Base-by-base conservation (phyloP, 2,329 filamentous ascomycete species). In the Bipolaris bicolor region DNA sequence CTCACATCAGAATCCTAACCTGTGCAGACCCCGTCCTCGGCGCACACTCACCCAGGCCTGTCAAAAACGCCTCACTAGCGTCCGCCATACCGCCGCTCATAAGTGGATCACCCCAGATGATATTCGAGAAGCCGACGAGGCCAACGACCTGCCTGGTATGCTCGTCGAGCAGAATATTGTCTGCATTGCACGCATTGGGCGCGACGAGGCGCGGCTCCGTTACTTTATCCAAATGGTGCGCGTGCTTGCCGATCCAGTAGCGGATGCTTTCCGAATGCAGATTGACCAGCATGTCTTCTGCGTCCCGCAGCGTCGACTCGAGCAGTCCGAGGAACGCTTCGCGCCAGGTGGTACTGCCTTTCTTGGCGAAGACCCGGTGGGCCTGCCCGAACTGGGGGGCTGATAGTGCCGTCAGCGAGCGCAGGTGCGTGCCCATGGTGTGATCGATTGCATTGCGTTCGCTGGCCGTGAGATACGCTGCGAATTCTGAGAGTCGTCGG, bases 261-360 rank as follows among this genome's bases (percentile, higher is more conserved):
- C 84, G 79, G 55, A 87, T 81, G 51, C 80, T 79, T 9, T 81
- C 78, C 63, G 86, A 86, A 0, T 84, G 84, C 6, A 86, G 67
- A 55, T 80, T 82, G 62, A 87, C 79, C 11, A 86, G 80, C 71
- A 83, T 82, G 56, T 87, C 84, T 66, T 87, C 85, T 15, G 80
- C 82, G 63, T 87, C 84, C 15, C 83, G 82, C 22, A 87, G 73
- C 7, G 81, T 73, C 10, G 78, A 74, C 66, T 86, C 84, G 18
- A 86, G 73, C 37, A 86, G 76, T 5, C 69, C 64, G 22, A 80
- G 71, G 62, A 86, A 87, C 11, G 80, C 81, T 53, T 82, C 78
- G 51, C 77, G 76, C 85, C 85, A 87, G 3, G 80, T 81, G n/a
- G 62, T 65, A 53, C 71, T 78, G 15, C 83, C 82, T 22, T 70